phyloP scores from a whole-genome alignment of 2,329 filamentous ascomycete genomes.

The Pyrenophora graminea region DNA sequence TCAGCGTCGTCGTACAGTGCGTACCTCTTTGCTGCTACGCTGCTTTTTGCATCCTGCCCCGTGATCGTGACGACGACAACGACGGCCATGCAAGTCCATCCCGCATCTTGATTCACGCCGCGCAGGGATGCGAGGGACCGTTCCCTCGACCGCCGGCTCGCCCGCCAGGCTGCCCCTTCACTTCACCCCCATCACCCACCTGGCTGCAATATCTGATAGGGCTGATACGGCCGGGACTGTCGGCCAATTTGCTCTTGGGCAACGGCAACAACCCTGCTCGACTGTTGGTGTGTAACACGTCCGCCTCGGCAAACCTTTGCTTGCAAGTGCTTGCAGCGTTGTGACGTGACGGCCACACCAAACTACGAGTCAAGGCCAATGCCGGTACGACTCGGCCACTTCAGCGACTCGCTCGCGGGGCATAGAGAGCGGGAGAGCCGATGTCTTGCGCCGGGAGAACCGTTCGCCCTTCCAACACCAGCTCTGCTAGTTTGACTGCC shows the following conservation, averaged over 20 bases:
- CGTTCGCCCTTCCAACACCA: slow-evolving; percentile 6
- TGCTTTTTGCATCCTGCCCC: background rate
- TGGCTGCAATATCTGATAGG: slow-evolving; percentile 37
- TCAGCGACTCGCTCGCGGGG: slow-evolving; percentile 36
- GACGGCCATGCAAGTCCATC: slow-evolving; percentile 11
- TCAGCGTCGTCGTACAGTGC: slow-evolving; percentile 6
- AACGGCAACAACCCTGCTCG: slow-evolving; percentile 14
- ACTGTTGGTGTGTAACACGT: slow-evolving; percentile 33
- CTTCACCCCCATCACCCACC: background rate
- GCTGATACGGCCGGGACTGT: slow-evolving; percentile 38
- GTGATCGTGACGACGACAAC: slow-evolving; percentile 7
- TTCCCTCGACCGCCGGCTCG: slow-evolving; percentile 20
- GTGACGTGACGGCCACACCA: slow-evolving; percentile 28
- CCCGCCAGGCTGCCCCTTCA: background rate
- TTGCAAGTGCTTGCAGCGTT: slow-evolving; percentile 7
- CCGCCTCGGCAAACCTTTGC: slow-evolving; percentile 6
- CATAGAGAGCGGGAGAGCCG: slow-evolving; percentile 22
- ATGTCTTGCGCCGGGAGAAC: slow-evolving; percentile 26
- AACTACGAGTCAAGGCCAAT: slow-evolving; percentile 19
- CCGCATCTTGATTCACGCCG: slow-evolving; percentile 26
- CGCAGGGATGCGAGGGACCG: background rate
- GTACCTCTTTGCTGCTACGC: background rate
- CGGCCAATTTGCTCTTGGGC: slow-evolving; percentile 25
- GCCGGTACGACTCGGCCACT: slow-evolving; percentile 35
- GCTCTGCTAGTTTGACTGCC: background rate